Conservation (phyloP, 345 rosid genomes). For the Crucihimalaya himalaica region DNA sequence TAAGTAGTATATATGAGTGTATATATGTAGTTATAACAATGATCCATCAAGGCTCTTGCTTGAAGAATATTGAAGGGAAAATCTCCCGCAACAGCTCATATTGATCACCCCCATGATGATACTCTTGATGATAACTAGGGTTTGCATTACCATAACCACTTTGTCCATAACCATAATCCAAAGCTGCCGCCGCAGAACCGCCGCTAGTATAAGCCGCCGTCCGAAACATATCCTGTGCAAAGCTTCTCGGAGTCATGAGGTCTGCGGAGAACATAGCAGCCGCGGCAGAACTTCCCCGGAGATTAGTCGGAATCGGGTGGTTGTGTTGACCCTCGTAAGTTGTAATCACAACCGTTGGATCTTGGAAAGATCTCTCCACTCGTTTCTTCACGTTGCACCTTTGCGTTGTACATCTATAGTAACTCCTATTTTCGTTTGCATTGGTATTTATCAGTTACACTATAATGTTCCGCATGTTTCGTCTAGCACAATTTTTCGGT, state of each 20-base stretch:
- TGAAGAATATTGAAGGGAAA: slow-evolving; percentile 65
- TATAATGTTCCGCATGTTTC: neutral
- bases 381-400: slow-evolving; percentile 86
- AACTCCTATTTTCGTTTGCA: slow-evolving; percentile 57
- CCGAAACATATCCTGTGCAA: slow-evolving; percentile 46
- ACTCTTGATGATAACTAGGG: slow-evolving; percentile 39
- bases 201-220: slow-evolving; percentile 39
- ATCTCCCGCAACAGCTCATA: slow-evolving; percentile 82
- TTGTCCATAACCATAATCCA: slow-evolving; percentile 42
- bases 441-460: slow-evolving; percentile 10
- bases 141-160: slow-evolving; percentile 31
- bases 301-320: slow-evolving; percentile 71
- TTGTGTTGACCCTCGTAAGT: slow-evolving; percentile 92
- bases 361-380: slow-evolving; percentile 87
- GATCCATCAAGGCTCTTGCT: slow-evolving; percentile 60
- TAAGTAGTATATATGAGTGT: slow-evolving; percentile 5
- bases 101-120: slow-evolving; percentile 52
- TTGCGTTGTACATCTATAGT: slow-evolving; percentile 90
- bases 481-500: neutral
- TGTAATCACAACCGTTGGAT: slow-evolving; percentile 85
- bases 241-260: slow-evolving; percentile 40
- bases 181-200: slow-evolving; percentile 35
- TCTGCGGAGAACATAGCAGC: slow-evolving; percentile 51
- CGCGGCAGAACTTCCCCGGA: slow-evolving; percentile 57
- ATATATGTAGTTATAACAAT: slow-evolving; percentile 1